Conservation (phyloP, 495 filamentous ascomycete genomes). For the Podospora conica region DNA sequence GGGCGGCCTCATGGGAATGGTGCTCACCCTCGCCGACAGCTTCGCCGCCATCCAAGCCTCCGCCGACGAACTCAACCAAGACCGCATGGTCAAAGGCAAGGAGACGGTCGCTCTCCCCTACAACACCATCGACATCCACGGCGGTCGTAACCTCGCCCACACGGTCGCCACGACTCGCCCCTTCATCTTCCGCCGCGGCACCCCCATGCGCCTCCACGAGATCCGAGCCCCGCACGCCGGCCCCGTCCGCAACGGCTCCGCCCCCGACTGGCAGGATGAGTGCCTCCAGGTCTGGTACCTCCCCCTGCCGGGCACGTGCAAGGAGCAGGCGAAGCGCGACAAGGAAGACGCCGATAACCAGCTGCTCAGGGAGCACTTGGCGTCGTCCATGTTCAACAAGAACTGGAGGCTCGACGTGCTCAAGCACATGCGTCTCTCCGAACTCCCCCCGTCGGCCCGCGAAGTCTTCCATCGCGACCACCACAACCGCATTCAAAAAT, state of each 20-base stretch:
- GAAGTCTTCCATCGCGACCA: constrained; percentile 61
- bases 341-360: constrained; percentile 24
- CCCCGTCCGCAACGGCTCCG: constrained; percentile 14
- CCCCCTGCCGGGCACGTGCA: constrained; percentile 26
- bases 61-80: constrained; percentile 16
- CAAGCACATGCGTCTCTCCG: constrained; percentile 52
- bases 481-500: constrained; percentile 59
- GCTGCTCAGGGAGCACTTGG: constrained; percentile 51
- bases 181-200: constrained; percentile 81
- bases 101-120: not conserved
- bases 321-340: not conserved
- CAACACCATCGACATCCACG: constrained; percentile 60
- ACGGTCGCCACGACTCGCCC: constrained; percentile 71
- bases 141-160: constrained; percentile 69
- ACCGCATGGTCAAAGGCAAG: constrained; percentile 29
- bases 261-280: constrained; percentile 66
- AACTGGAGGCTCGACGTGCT: constrained; percentile 66
- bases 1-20: constrained; percentile 78
- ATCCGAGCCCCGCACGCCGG: constrained; percentile 48
- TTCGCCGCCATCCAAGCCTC: constrained; percentile 14
- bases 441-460: constrained; percentile 65
- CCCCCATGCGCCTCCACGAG: constrained; percentile 65
- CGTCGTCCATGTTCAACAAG: constrained; percentile 78
- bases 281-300: constrained; percentile 81
- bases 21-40: constrained; percentile 73